Evolutionary conservation across 1,284 basidiomycete species (phyloP), one percentile per base, ranked within the genome.

Genomic region (Ustilago xerochloae): DNA sequence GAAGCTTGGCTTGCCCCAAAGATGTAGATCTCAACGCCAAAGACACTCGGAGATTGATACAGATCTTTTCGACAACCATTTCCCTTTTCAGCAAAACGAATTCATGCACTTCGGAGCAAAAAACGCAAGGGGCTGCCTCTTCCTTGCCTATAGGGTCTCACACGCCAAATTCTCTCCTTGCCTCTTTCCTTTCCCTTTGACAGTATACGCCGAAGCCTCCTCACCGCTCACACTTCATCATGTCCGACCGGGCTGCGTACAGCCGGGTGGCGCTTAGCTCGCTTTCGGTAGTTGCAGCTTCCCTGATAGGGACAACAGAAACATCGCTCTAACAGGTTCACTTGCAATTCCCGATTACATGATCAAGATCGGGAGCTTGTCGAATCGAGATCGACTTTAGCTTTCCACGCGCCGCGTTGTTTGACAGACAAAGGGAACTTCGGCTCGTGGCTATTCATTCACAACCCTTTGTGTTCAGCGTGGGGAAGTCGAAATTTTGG

Each of bases 391-490:
- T 43, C 6, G 26, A 24, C 3, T 41, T 41, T 41, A 35, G 24
- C 15, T 43, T 47, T 24, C 29, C 29, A 47, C 28, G 29, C 45
- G 28, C 20, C 45, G 45, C 45, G 45, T 30, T 47, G 12, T 29
- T 47, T 47, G 45, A 47, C 45, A 35, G 32, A 47, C 45, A 47
- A 47, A 47, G 45, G 45, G 45, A 43, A 43, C 10, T 2, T 43
- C 22, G 6, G 26, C 12, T 15, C 24, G 38, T 8, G 20, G 13
- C 8, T 41, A 20, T 41, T 22, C 6, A 7, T 20, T 41, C 38
- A 43, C 24, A 43, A 47, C 28, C 45, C 45, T 47, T 47, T 47
- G 45, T 46, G 22, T 28, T 1, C 13, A 28, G 47, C 47, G 47
- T 33, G 32, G 47, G 32, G 32, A 49, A 49, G 20, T 22, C 22